Evolutionary conservation across 495 filamentous ascomycete genomes (phyloP).

Genomic region (Aspergillus cavernicola): DNA sequence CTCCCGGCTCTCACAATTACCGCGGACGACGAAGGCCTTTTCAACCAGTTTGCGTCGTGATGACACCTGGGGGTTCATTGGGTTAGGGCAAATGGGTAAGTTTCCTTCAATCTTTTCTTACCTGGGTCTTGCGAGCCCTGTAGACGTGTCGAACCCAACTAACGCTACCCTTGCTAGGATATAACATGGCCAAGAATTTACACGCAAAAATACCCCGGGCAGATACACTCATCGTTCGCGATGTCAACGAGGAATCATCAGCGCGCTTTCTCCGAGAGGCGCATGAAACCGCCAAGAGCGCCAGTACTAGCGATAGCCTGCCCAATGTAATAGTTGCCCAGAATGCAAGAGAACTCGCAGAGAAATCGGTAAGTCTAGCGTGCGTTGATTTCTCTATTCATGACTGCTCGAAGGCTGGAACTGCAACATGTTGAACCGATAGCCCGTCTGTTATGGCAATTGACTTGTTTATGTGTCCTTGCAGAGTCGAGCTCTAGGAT

Average conservation of each 20-base stretch:
- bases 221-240: conserved; percentile 68
- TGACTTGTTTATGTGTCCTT: neutral
- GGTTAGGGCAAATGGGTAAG: conserved; percentile 83
- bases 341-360: conserved; percentile 58
- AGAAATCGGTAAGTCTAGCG: conserved; percentile 63
- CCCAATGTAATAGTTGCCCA: conserved; percentile 53
- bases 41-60: conserved; percentile 50
- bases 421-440: too few relatives aligned
- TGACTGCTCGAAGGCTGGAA: neutral
- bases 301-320: conserved; percentile 31
- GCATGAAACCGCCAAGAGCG: conserved; percentile 32
- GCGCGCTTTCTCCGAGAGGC: conserved; percentile 60
- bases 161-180: conserved; percentile 46
- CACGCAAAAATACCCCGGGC: conserved; percentile 67
- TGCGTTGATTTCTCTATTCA: neutral
- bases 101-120: conserved; percentile 10
- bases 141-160: neutral
- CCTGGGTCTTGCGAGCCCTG: too few relatives aligned
- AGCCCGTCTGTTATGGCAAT: neutral
- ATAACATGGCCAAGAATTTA: conserved; percentile 85
- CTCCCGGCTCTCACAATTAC: conserved; percentile 17
- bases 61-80: conserved; percentile 79
- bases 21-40: conserved; percentile 41
- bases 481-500: neutral
- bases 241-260: conserved; percentile 64